A percentile compares a stretch with the other conserved stretches of the same genome.
Evolutionary conservation across 192 early-diverging fungal species (phyloP).

Genomic region (Podila horticola): DNA sequence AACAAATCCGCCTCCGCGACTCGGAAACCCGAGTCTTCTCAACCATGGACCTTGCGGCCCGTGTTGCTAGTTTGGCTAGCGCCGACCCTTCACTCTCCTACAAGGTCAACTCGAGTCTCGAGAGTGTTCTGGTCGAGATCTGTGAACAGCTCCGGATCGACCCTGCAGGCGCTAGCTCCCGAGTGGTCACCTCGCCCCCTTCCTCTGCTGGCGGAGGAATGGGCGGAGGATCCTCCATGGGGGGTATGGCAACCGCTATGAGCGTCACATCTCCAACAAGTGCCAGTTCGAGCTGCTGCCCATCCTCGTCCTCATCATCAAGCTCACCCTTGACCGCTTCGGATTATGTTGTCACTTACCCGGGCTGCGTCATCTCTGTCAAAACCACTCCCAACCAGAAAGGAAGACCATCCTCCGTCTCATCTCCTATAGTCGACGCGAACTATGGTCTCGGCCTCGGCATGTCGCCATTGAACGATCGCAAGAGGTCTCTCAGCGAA

Average conservation of each 20-base stretch:
- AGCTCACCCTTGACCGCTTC: conserved; percentile 26
- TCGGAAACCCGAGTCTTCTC: conserved; percentile 55
- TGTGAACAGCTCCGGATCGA: conserved; percentile 49
- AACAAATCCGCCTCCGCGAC: conserved; percentile 53
- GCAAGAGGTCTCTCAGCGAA: conserved; percentile 46
- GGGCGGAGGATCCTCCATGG: neutral
- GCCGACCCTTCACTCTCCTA: conserved; percentile 31
- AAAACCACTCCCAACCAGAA: conserved; percentile 52
- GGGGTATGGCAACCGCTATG: conserved; percentile 16
- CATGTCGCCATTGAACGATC: conserved; percentile 37
- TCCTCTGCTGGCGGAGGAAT: conserved; percentile 52
- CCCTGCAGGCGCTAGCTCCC: conserved; percentile 25
- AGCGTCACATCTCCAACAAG: conserved; percentile 39
- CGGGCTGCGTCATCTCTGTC: conserved; percentile 50
- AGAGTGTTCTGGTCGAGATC: conserved; percentile 38
- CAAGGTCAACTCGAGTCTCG: conserved; percentile 35
- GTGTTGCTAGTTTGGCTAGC: conserved; percentile 51
- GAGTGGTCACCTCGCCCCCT: conserved; percentile 38
- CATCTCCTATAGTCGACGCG: conserved; percentile 29
- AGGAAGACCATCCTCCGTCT: conserved; percentile 36
- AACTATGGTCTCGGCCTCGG: conserved; percentile 43
- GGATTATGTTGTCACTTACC: conserved; percentile 45
- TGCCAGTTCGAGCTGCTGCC: conserved; percentile 18
- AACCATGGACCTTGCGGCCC: conserved; percentile 56
- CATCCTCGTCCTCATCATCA: conserved; percentile 15